Base-by-base conservation (phyloP, 2,329 filamentous ascomycete genomes). In the Diaporthe aspalathi region DNA sequence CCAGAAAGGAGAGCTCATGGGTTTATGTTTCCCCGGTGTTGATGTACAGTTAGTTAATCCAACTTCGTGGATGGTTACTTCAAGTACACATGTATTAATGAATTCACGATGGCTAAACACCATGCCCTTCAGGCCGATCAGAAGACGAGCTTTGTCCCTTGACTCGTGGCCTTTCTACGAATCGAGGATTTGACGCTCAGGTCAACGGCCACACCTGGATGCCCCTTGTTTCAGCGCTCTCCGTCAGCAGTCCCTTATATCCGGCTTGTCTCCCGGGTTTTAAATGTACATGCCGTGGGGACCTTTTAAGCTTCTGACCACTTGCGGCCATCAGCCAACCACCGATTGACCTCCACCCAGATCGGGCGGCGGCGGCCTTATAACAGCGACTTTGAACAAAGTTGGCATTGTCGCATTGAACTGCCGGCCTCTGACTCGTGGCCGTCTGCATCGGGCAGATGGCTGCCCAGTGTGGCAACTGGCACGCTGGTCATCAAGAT, bases 341-440 rank as follows among this genome's bases (percentile, higher is more conserved):
- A 62, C 40, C 17, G 24, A 62, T 62, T 20, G 22, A 5, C 43
- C 57, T 63, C 57, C 20, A 29, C 27, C 57, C 57, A 35, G 57
- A 63, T 63, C 57, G 57, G 57, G 43, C 57, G 57, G 20, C 57
- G 43, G 57, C 57, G 60, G 35, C 60, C 60, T 43, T n/a, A n/a
- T 49, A 11, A 43, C n/a, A 63, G 40, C 60, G 29, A 63, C 60
- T n/a, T 49, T 63, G 43, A 63, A 49, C 60, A 63, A 49, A 63
- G 60, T 63, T 63, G 60, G 60, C 60, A 22, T 47, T 35, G 60
- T 63, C 43, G 60, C 60, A 63, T 63, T 49, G 20, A 49, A 35
- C 60, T 63, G 60, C 60, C 60, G 60, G 27, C 24, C 14, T 63
- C 60, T 63, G 60, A 63, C 60, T 63, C 60, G 60, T 63, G 60